phyloP scores from a whole-genome alignment of 495 filamentous ascomycete species.

The Trichoderma erinaceum region DNA sequence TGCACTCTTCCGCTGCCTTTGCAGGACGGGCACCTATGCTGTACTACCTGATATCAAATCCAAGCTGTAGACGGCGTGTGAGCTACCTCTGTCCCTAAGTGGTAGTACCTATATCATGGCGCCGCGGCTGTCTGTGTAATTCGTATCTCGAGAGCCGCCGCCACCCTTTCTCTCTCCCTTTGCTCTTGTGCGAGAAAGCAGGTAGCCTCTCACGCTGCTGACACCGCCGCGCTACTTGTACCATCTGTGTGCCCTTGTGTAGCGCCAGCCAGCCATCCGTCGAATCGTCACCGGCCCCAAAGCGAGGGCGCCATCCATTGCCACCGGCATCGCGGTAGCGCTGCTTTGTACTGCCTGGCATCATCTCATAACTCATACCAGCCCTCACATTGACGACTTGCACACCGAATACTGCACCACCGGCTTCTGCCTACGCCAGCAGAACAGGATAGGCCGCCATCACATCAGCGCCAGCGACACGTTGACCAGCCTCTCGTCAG shows the following conservation, averaged over 20 bases:
- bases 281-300: background rate
- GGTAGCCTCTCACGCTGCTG: background rate
- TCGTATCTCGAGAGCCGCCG: conserved; percentile 5
- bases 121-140: conserved; percentile 5
- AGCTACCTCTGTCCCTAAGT: background rate
- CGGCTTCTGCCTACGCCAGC: background rate
- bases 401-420: background rate
- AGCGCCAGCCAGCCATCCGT: background rate
- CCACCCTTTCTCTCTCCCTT: background rate
- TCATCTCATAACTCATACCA: too few relatives aligned
- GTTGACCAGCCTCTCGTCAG: background rate
- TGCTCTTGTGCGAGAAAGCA: background rate
- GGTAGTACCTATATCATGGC: conserved; percentile 3
- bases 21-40: too few relatives aligned
- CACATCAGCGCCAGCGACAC: background rate
- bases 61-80: background rate
- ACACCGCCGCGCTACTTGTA: background rate
- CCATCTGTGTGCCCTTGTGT: background rate
- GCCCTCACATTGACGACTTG: too few relatives aligned
- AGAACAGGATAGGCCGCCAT: too few relatives aligned
- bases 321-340: background rate
- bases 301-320: background rate
- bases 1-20: too few relatives aligned
- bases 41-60: too few relatives aligned
- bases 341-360: too few relatives aligned